phyloP scores from a whole-genome alignment of 2,329 filamentous ascomycete species.

The Neonectria ditissima region DNA sequence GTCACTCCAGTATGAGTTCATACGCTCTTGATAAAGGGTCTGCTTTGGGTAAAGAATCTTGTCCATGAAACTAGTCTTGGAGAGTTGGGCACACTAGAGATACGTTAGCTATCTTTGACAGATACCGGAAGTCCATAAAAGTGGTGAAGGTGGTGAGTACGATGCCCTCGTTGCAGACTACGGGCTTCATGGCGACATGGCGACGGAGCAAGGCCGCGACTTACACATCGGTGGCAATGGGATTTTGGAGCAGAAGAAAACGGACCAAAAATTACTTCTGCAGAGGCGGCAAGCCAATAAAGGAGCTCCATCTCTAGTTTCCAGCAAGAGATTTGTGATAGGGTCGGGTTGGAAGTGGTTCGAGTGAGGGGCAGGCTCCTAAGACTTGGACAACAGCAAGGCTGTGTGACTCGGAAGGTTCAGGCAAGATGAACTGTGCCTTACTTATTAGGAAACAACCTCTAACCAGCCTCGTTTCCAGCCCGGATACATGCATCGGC shows the following conservation, averaged over 20 bases:
- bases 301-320: constrained; percentile 9
- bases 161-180: no score
- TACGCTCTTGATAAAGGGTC: constrained; percentile 44
- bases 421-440: background rate
- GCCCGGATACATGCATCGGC: no score
- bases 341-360: no score
- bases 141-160: background rate
- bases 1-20: constrained; percentile 52
- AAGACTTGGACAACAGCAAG: background rate
- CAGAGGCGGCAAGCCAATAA: background rate
- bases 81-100: constrained; percentile 45
- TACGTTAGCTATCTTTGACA: constrained; percentile 26
- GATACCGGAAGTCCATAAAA: background rate
- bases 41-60: constrained; percentile 47
- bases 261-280: background rate
- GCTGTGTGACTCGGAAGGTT: background rate
- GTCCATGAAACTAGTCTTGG: constrained; percentile 40
- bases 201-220: background rate
- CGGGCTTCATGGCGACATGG: constrained; percentile 1
- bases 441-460: background rate
- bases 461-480: no score
- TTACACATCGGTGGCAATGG: constrained; percentile 10
- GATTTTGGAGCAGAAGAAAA: constrained; percentile 1
- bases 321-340: no score
- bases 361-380: no score